Evolutionary conservation across 257 asterid genomes (phyloP), one percentile per base, ranked within the genome.

Genomic region (Scutellaria barbata): DNA sequence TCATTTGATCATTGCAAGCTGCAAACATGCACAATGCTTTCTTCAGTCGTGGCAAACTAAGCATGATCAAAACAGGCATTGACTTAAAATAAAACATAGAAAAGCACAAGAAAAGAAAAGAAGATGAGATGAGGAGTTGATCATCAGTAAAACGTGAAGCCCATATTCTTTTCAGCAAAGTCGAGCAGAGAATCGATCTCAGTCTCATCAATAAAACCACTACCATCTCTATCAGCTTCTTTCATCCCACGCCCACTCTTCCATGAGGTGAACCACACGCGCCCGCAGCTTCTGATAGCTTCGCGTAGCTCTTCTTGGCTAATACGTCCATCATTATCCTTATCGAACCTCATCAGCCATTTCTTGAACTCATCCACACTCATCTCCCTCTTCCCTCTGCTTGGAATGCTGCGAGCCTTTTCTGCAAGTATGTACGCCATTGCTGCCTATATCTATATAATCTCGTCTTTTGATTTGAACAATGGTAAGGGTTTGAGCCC

Each of bases 291-390:
- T 25, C 68, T 69, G 9, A 83, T 35, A 46, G 85, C 87, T 1
- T 59, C 72, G 17, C 72, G 72, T 7, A 80, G 72, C 68, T 80
- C 81, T 3, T 33, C 18, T 17, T 39, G 68, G 77, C 75, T 83
- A 54, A 83, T 77, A 25, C 72, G 69, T 0, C 80, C 80, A 37
- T 83, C 87, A 25, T 35, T 66, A 53, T 83, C 59, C 39, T 4
- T 1, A 63, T 83, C 85, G 54, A 83, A 83, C 10, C 30, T 58
- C 72, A 65, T 76, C 46, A 80, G 77, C 87, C 85, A 83, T 14
- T 48, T 76, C 75, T 80, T 80, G 77, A 83, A 83, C 50, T 83
- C 83, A 12, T 83, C 79, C 20, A 57, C 66, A 13, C 72, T 59
- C 69, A 83, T 77, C 75, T 71, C 69, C 37, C 67, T 16, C 59